Percentiles rank a stretch among this genome's conserved stretches.
Evolutionary conservation across 2,329 filamentous ascomycete genomes (phyloP).

Genomic region (Epichloe coenophiala): DNA sequence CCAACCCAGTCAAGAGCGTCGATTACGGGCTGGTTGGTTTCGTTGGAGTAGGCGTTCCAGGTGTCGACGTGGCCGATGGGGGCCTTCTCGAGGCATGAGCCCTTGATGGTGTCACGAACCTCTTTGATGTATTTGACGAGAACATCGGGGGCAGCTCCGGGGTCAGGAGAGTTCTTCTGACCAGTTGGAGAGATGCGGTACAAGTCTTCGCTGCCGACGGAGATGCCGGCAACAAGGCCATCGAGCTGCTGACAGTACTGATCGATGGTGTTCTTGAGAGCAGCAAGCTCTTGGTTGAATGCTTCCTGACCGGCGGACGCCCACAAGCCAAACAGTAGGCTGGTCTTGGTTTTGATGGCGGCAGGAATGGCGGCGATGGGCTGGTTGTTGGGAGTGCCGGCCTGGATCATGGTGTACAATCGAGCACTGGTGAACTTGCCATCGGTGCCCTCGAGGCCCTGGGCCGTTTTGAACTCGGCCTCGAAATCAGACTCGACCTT

Average conservation of each 20-base stretch:
- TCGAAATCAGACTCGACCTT: slow-evolving; percentile 55
- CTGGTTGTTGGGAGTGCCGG: slow-evolving; percentile 47
- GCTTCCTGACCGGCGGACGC: slow-evolving; percentile 49
- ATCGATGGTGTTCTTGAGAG: slow-evolving; percentile 54
- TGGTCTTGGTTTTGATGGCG: slow-evolving; percentile 67
- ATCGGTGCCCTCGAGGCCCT: slow-evolving; percentile 47
- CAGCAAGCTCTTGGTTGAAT: slow-evolving; percentile 61
- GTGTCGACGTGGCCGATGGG: slow-evolving; percentile 79
- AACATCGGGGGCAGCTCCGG: slow-evolving; percentile 47
- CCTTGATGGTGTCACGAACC: slow-evolving; percentile 48
- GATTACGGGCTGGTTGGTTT: slow-evolving; percentile 56
- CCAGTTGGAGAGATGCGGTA: slow-evolving; percentile 67
- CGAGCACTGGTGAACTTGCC: slow-evolving; percentile 54
- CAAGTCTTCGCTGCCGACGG: slow-evolving; percentile 75
- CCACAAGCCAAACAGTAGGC: slow-evolving; percentile 75
- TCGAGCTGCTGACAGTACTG: slow-evolving; percentile 55
- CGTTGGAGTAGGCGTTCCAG: slow-evolving; percentile 68
- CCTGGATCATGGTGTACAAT: slow-evolving; percentile 66
- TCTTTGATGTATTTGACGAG: slow-evolving; percentile 59
- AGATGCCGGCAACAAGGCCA: slow-evolving; percentile 63
- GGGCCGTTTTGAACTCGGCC: slow-evolving; percentile 53
- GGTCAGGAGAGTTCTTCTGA: slow-evolving; percentile 44
- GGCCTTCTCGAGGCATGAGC: slow-evolving; percentile 42
- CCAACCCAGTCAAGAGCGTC: slow-evolving; percentile 65
- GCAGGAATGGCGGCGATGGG: slow-evolving; percentile 66